These are phyloP conservation scores for Dactylonectria estremocensis DNA, from an alignment of 2,329 filamentous ascomycete species.

Conservation along the genomic window DNA sequence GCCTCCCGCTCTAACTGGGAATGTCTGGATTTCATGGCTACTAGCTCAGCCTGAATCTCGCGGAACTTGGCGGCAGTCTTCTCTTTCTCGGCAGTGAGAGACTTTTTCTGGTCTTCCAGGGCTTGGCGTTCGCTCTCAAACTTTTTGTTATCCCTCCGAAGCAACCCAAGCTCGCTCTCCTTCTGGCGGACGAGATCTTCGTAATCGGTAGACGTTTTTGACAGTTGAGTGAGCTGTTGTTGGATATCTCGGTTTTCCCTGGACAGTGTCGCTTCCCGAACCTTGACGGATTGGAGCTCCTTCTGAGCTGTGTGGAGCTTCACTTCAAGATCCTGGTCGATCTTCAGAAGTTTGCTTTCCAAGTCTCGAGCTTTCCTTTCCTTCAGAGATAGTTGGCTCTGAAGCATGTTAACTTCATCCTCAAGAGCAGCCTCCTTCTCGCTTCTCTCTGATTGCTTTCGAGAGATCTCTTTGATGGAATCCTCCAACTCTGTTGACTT, in stretches of 20 bases:
- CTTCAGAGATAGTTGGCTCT: constrained; percentile 90
- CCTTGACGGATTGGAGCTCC: constrained; percentile 81
- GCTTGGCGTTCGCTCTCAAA: constrained; percentile 84
- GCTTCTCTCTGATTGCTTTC: constrained; percentile 80
- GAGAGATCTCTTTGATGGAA: constrained; percentile 79
- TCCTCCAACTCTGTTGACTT: constrained; percentile 79
- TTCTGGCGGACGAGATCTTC: constrained; percentile 95
- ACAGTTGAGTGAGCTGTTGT: constrained; percentile 87
- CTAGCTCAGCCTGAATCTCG: constrained; percentile 89
- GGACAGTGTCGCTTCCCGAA: constrained; percentile 81
- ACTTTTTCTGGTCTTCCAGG: constrained; percentile 84
- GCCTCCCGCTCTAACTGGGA: constrained; percentile 89
- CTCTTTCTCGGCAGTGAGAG: constrained; percentile 82
- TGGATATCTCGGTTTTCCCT: constrained; percentile 88
- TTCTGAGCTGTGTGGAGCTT: constrained; percentile 85
- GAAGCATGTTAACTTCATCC: constrained; percentile 90
- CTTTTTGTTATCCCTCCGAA: constrained; percentile 88
- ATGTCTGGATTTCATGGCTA: constrained; percentile 88
- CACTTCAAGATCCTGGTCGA: constrained; percentile 90
- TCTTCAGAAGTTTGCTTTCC: constrained; percentile 85
- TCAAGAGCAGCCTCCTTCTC: constrained; percentile 82
- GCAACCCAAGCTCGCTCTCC: constrained; percentile 90
- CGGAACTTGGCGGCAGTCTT: constrained; percentile 82
- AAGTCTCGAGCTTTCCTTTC: constrained; percentile 92
- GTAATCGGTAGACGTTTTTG: constrained; percentile 93